Evolutionary conservation across 768 basidiomycete genomes (phyloP).

Genomic region (Russula sp.): DNA sequence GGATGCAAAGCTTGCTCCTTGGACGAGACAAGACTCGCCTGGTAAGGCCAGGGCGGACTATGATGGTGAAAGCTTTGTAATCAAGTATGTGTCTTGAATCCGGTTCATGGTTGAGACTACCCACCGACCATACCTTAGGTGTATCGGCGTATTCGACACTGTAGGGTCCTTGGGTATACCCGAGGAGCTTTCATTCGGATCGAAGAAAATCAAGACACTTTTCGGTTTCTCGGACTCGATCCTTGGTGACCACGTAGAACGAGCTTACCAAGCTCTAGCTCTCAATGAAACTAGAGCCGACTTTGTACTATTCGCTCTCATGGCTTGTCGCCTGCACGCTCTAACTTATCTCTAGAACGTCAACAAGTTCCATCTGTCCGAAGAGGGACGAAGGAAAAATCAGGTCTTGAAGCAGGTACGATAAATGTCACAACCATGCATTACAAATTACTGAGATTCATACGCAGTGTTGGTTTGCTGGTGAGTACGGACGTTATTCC

Average conservation of each 20-base stretch:
- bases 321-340: not conserved
- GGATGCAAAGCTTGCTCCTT: conserved; percentile 48
- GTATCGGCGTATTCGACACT: conserved; percentile 74
- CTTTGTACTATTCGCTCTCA: conserved; percentile 45
- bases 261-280: conserved; percentile 68
- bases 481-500: conserved; percentile 37
- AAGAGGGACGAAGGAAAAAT: conserved; percentile 48
- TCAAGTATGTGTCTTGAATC: conserved; percentile 49
- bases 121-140: conserved; percentile 39
- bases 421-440: conserved; percentile 9
- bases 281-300: conserved; percentile 64
- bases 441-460: conserved; percentile 5
- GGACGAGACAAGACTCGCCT: conserved; percentile 50
- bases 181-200: conserved; percentile 53
- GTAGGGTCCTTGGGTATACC: conserved; percentile 73
- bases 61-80: conserved; percentile 49
- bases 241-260: conserved; percentile 61
- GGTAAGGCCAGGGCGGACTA: conserved; percentile 53
- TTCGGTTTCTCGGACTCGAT: conserved; percentile 63
- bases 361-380: conserved; percentile 61
- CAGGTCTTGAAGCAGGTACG: conserved; percentile 63
- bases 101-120: not conserved
- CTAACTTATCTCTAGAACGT: conserved; percentile 44
- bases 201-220: conserved; percentile 46
- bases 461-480: conserved; percentile 66